Evolutionary conservation across 768 basidiomycete species (phyloP), one percentile per base, ranked within the genome.

Genomic region (Auricularia sp.): DNA sequence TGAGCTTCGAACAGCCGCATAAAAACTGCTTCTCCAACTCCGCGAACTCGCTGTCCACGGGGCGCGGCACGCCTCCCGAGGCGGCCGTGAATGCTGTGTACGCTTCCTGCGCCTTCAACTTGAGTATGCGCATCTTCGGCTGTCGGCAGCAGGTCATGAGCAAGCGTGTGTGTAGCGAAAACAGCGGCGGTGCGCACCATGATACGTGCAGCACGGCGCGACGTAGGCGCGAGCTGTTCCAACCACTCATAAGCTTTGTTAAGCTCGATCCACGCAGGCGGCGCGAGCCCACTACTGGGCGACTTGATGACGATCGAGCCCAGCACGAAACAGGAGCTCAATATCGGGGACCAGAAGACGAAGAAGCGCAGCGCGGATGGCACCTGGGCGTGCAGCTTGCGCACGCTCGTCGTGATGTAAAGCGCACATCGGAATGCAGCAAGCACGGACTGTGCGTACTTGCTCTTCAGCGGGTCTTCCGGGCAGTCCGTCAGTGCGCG

Each of bases 381-480:
- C 3, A 14, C 39, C 47, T 51, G 47, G 1, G 14, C 47, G 47
- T 51, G 18, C 18, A 51, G 7, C 21, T 8, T 18, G 47, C 47
- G 47, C 47, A 21, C 47, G 47, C 47, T 18, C 6, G 47, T 18
- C 6, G 47, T 11, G 47, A 51, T 51, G 21, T 51, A 51, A 14
- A 51, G 14, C 47, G 87, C 86, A 67, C 85, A 85, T 18, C 77
- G 79, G 73, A 88, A 87, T 1, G 85, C 87, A 1, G 87, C 85
- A 61, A 89, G 73, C 4, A 88, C 86, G 3, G 87, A 88, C 21
- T 80, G 83, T 3, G 83, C 82, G 70, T 84, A 89, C 71, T 83
- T 87, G 77, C 85, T 85, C 3, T 85, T 83, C 76, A 88, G 83
- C 3, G 86, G 86, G 71, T 89, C 87, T 5, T 73, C 75, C 0